Conservation (phyloP, 306 rosid species). For the Acacia melanoxylon region DNA sequence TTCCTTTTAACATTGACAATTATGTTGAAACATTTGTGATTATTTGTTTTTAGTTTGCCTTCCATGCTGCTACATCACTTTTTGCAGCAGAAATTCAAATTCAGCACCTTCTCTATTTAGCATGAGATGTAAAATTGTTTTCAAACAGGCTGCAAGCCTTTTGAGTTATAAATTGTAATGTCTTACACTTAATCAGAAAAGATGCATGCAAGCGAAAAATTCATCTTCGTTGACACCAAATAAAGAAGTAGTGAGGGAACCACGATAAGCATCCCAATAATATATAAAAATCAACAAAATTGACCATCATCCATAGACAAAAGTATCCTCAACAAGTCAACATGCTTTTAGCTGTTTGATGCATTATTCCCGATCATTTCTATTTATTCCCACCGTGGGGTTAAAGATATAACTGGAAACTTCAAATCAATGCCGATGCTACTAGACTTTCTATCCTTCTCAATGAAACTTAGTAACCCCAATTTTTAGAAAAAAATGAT, state of each 20-base stretch:
- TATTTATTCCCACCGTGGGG: background rate
- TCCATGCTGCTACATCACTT: background rate
- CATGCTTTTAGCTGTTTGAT: background rate
- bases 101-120: background rate
- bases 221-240: background rate
- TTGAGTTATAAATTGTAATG: background rate
- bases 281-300: background rate
- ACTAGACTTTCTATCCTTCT: background rate
- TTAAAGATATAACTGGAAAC: background rate
- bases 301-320: constrained; percentile 3
- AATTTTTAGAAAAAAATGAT: background rate
- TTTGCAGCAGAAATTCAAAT: background rate
- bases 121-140: background rate
- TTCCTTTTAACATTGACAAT: background rate
- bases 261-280: background rate
- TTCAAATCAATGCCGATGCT: background rate
- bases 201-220: background rate
- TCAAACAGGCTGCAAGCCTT: background rate
- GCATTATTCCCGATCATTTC: background rate
- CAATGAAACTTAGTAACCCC: background rate
- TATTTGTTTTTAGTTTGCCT: background rate
- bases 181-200: background rate
- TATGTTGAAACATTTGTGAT: background rate
- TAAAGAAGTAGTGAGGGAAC: background rate
- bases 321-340: background rate